Evolutionary conservation across 2,329 filamentous ascomycete species (phyloP).

Genomic region (Aspergillus proliferans): DNA sequence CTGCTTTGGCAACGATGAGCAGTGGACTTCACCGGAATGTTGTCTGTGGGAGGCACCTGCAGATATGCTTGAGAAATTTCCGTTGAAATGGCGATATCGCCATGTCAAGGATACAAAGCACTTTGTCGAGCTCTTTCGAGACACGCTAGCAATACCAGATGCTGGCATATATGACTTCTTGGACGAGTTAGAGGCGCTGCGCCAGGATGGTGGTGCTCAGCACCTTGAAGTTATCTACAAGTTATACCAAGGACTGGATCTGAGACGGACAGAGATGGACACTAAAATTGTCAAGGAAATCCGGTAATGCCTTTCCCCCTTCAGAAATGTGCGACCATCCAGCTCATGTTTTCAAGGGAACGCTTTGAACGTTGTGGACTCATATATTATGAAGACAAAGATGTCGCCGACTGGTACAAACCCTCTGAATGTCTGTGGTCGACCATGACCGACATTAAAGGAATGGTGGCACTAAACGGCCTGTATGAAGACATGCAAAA

Average conservation of each 20-base stretch:
- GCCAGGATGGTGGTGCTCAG: neutral
- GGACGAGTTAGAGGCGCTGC: neutral
- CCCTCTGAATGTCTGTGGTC: conserved; percentile 7
- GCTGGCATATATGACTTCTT: conserved; percentile 1
- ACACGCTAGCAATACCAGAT: conserved; percentile 3
- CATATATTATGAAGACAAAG: conserved; percentile 1
- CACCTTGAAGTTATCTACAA: neutral
- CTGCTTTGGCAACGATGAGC: neutral
- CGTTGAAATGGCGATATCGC: conserved; percentile 1
- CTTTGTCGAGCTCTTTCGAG: conserved; percentile 1
- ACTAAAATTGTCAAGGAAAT: neutral
- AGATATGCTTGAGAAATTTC: conserved; percentile 1
- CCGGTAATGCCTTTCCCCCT: neutral
- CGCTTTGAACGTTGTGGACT: neutral
- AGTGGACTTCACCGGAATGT: neutral
- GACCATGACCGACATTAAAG: conserved; percentile 5
- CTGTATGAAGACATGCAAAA: conserved; percentile 2
- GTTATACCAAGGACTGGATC: conserved; percentile 2
- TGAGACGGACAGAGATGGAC: neutral
- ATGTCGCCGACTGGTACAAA: neutral
- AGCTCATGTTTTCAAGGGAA: neutral
- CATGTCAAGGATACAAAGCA: neutral
- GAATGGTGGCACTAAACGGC: conserved; percentile 5
- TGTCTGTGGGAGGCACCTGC: conserved; percentile 4
- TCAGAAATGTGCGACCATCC: neutral